Evolutionary conservation across 1,284 basidiomycete species (phyloP), one percentile per base, ranked within the genome.

Genomic region (Polyporus tsugae): DNA sequence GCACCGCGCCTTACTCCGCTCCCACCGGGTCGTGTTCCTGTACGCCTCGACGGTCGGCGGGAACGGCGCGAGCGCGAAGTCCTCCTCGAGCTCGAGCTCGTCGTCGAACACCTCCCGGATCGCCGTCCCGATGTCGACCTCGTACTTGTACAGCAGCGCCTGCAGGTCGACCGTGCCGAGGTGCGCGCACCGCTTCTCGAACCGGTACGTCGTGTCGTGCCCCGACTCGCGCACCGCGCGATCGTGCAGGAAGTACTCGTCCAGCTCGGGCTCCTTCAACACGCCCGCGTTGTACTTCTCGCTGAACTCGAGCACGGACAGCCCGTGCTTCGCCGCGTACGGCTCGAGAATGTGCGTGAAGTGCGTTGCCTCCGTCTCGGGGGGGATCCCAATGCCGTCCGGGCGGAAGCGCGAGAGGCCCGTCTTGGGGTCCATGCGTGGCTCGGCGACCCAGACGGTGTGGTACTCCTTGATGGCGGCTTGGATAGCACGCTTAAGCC

Each of bases 381-480:
- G 98, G 19, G 96, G 97, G 63, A 99, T 98, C 62, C 97, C 97
- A 5, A 95, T 80, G n/a, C 98, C 97, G 70, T 93, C 94, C 5
- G 97, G 97, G 36, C 96, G 91, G 82, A 92, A 99, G 60, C 97
- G 91, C 0, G 96, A 97, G 15, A 99, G 88, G 44, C 97, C 97
- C 6, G 95, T 95, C 82, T 94, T 95, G 41, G 91, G 90, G 80
- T 99, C 96, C 75, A 98, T 92, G 35, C 97, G 91, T 22, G 97
- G 98, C 78, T 94, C 91, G 10, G 93, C 91, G 76, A 97, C 93
- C 97, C 97, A 99, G 72, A 99, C 91, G 44, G 93, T 95, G 84
- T 99, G 96, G 80, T 99, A 99, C 79, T 99, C 97, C 81, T 99
- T 98, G 84, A 99, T 97, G 36, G 97, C 96, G 4, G 97, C 95